Percentiles rank a stretch among this genome's conserved stretches.
These are phyloP conservation scores for Lasiosphaeriaceae sp. DNA, from an alignment of 495 filamentous ascomycete genomes.

Conservation along the genomic window DNA sequence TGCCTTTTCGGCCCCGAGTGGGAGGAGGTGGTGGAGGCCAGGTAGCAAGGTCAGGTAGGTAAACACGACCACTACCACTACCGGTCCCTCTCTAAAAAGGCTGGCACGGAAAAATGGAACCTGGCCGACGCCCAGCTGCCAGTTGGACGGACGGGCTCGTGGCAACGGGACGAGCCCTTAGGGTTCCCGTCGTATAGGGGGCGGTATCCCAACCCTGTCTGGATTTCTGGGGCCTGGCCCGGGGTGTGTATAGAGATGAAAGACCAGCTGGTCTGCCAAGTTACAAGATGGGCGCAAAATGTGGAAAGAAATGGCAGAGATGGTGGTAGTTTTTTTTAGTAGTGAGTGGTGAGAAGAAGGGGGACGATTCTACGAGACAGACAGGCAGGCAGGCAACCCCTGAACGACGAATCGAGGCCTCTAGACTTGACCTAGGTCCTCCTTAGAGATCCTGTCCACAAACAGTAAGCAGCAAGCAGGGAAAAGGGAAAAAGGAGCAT, in stretches of 20 bases:
- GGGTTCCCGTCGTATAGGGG: conserved; percentile 20
- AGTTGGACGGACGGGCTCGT: conserved; percentile 5
- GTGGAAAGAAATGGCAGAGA: too few species aligned
- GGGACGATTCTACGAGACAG: too few species aligned
- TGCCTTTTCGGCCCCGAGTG: neutral
- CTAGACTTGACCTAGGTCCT: too few species aligned
- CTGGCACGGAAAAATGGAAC: conserved; percentile 29
- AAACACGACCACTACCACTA: conserved; percentile 7
- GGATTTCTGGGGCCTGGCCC: too few species aligned
- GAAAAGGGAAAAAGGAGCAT: too few species aligned
- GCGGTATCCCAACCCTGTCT: conserved; percentile 2
- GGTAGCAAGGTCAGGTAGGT: neutral
- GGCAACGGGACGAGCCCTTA: conserved; percentile 11
- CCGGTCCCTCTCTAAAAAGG: conserved; percentile 19
- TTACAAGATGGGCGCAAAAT: too few species aligned
- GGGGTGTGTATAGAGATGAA: neutral
- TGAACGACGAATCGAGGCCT: too few species aligned
- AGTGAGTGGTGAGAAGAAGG: too few species aligned
- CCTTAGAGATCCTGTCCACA: too few species aligned
- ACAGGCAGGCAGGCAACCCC: too few species aligned
- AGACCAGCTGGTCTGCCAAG: neutral
- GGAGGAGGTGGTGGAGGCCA: neutral
- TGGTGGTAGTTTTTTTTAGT: too few species aligned
- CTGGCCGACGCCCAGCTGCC: conserved; percentile 14
- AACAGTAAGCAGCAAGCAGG: too few species aligned